A percentile compares a stretch with the other conserved stretches of the same genome.
These are phyloP conservation scores for Chlorophyllum brunneum DNA, from an alignment of 768 basidiomycete species.

Conservation along the genomic window DNA sequence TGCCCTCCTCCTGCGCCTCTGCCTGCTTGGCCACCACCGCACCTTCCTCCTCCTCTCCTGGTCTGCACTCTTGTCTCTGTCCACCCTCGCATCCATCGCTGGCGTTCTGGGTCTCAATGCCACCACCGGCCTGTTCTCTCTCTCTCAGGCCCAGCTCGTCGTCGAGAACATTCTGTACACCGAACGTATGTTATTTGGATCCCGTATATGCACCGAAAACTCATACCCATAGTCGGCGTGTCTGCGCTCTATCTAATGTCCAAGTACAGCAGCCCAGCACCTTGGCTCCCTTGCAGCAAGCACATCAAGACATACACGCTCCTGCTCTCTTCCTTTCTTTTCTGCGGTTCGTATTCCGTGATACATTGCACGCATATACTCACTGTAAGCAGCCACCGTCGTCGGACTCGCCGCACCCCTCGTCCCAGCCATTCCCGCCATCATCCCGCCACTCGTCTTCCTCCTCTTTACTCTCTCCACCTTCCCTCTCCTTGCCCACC, in stretches of 20 bases:
- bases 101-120: slow-evolving; percentile 2
- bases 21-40: neutral
- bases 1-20: neutral
- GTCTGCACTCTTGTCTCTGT: slow-evolving; percentile 33
- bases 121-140: neutral
- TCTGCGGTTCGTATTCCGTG: neutral
- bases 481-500: slow-evolving; percentile 2
- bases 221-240: neutral
- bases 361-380: neutral
- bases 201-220: neutral
- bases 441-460: slow-evolving; percentile 8
- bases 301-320: neutral
- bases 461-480: slow-evolving; percentile 8
- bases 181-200: neutral
- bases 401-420: neutral
- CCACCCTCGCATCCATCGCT: slow-evolving; percentile 41
- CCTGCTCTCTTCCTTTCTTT: slow-evolving; percentile 6
- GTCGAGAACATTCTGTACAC: neutral
- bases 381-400: neutral
- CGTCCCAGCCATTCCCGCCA: neutral
- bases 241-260: slow-evolving; percentile 1
- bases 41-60: neutral
- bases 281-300: slow-evolving; percentile 1
- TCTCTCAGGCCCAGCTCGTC: neutral
- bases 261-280: neutral